phyloP scores from a whole-genome alignment of 257 asterid species.

The Knoxia roxburghii region DNA sequence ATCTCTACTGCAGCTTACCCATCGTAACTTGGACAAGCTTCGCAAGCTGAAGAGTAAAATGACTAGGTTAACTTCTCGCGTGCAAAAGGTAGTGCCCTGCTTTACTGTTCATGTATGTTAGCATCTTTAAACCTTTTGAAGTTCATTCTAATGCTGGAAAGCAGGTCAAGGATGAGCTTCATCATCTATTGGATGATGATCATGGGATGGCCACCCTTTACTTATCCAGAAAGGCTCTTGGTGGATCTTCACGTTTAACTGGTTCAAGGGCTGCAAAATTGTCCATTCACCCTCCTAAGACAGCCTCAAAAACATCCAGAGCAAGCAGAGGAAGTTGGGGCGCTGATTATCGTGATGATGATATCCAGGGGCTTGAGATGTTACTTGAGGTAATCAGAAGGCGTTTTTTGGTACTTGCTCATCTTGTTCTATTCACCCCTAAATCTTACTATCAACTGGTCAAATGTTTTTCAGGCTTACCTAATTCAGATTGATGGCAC shows the following conservation, averaged over 20 bases:
- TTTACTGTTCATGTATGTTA: not conserved
- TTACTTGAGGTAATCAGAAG: not conserved
- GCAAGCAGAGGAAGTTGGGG: not conserved
- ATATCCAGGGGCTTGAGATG: not conserved
- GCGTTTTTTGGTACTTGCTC: not conserved
- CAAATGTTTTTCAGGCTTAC: not conserved
- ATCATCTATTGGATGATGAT: not conserved
- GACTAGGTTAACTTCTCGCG: not conserved
- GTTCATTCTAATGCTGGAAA: not conserved
- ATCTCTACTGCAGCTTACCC: not conserved
- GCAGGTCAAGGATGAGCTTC: not conserved
- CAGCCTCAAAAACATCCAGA: not conserved
- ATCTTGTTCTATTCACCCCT: not conserved
- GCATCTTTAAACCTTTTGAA: not conserved
- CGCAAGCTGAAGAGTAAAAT: not conserved
- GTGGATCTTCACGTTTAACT: too few relatives aligned
- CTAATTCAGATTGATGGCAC: not conserved
- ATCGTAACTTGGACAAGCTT: not conserved
- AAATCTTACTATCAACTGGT: too few relatives aligned
- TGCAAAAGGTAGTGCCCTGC: not conserved
- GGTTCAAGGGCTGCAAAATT: not conserved
- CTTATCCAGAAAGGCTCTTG: not conserved
- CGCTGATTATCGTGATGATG: not conserved
- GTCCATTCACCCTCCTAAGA: not conserved
- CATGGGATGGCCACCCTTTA: not conserved